phyloP scores from a whole-genome alignment of 306 rosid genomes.

The Vigna unguiculata region DNA sequence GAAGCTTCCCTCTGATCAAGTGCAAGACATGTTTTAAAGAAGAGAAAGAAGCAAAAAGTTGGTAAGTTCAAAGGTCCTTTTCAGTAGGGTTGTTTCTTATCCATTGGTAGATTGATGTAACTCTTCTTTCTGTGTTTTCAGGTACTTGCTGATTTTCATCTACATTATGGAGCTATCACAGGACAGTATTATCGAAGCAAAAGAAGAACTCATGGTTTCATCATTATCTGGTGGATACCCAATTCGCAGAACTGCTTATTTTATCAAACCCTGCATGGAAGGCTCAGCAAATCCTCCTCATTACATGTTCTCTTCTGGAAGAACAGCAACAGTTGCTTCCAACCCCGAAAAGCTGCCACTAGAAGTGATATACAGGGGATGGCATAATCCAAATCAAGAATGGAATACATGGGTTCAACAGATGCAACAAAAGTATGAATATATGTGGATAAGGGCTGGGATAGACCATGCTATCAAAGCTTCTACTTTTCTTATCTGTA shows the following conservation, averaged over 20 bases:
- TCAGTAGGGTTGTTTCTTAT: neutral
- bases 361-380: constrained; percentile 37
- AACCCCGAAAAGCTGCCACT: neutral
- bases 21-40: neutral
- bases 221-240: constrained; percentile 29
- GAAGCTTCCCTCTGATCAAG: neutral
- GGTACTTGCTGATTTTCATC: neutral
- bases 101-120: neutral
- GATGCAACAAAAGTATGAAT: constrained; percentile 35
- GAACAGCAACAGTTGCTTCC: neutral
- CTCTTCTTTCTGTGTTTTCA: neutral
- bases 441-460: constrained; percentile 51
- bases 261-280: constrained; percentile 44
- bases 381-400: constrained; percentile 35
- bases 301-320: neutral
- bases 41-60: neutral
- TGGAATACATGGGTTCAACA: constrained; percentile 49
- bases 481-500: constrained; percentile 43
- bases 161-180: neutral
- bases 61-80: neutral
- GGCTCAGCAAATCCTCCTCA: neutral
- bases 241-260: constrained; percentile 39
- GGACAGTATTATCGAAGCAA: constrained; percentile 32
- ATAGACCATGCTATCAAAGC: constrained; percentile 61
- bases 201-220: constrained; percentile 50